Percentiles rank a stretch among this genome's conserved stretches.
phyloP scores from a whole-genome alignment of 345 rosid species.

The Cardiospermum halicacabum region DNA sequence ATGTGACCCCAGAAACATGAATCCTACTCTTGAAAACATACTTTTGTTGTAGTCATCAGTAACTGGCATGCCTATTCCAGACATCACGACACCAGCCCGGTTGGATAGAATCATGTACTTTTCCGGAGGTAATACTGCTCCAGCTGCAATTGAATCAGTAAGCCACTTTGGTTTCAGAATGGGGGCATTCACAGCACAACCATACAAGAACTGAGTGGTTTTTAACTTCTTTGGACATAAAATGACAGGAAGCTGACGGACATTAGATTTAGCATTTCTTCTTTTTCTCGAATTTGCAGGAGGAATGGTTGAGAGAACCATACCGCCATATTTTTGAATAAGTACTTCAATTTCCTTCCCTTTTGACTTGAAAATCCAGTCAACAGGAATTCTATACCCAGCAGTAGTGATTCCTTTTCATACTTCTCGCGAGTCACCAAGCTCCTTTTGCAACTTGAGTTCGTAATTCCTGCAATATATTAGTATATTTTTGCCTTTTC shows the following conservation, averaged over 20 bases:
- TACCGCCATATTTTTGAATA: slow-evolving; percentile 50
- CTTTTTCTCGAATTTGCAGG: slow-evolving; percentile 28
- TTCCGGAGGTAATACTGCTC: slow-evolving; percentile 35
- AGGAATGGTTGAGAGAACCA: slow-evolving; percentile 48
- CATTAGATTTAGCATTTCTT: slow-evolving; percentile 21
- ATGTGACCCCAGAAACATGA: slow-evolving; percentile 55
- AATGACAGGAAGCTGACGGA: slow-evolving; percentile 37
- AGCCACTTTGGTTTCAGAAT: slow-evolving; percentile 50
- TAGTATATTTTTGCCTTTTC: slow-evolving; percentile 24
- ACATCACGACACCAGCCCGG: slow-evolving; percentile 17
- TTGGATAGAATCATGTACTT: slow-evolving; percentile 46
- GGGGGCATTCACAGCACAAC: slow-evolving; percentile 47
- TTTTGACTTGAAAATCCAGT: slow-evolving; percentile 56
- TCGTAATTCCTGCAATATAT: slow-evolving; percentile 17
- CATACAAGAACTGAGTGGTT: slow-evolving; percentile 58
- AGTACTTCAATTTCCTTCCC: slow-evolving; percentile 44
- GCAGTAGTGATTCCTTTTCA: slow-evolving; percentile 32
- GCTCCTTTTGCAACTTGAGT: slow-evolving; percentile 14
- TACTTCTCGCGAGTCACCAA: slow-evolving; percentile 16
- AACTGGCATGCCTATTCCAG: slow-evolving; percentile 18
- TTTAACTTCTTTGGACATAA: slow-evolving; percentile 51
- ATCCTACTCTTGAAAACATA: slow-evolving; percentile 48
- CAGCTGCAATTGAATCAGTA: slow-evolving; percentile 48
- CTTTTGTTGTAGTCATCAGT: not conserved
- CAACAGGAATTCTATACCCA: slow-evolving; percentile 44